A percentile compares a stretch with the other conserved stretches of the same genome.
Conservation (phyloP, 2,329 filamentous ascomycete species). For the Alternaria incomplexa region DNA sequence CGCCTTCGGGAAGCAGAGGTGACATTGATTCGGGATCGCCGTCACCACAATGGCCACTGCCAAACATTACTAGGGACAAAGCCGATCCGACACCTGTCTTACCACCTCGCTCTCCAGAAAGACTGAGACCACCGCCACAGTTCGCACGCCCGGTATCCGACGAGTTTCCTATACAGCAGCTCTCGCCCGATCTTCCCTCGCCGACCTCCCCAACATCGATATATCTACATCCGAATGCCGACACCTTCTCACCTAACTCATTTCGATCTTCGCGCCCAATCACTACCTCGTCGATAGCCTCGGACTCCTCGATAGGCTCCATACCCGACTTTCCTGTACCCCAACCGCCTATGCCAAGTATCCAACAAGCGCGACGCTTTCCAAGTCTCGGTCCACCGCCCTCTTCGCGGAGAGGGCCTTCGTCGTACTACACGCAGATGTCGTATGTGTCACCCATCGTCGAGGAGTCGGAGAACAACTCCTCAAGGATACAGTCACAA, state of each 20-base stretch:
- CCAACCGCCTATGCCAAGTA: conserved; percentile 38
- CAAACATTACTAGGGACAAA: conserved; percentile 40
- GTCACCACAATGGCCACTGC: conserved; percentile 55
- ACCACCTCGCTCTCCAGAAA: conserved; percentile 33
- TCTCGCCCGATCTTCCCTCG: conserved; percentile 30
- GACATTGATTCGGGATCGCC: conserved; percentile 34
- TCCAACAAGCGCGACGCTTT: conserved; percentile 46
- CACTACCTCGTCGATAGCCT: conserved; percentile 47
- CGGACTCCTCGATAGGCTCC: conserved; percentile 49
- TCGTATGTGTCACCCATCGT: conserved; percentile 57
- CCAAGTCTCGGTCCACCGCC: conserved; percentile 57
- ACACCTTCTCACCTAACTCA: conserved; percentile 41
- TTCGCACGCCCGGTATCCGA: conserved; percentile 49
- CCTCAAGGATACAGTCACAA: conserved; percentile 50
- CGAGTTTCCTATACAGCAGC: conserved; percentile 42
- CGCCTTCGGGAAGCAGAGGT: conserved; percentile 22
- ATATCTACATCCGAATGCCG: conserved; percentile 38
- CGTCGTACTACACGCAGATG: conserved; percentile 56
- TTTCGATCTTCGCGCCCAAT: conserved; percentile 42
- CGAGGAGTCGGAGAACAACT: conserved; percentile 56
- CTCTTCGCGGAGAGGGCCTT: conserved; percentile 55
- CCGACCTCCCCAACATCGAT: conserved; percentile 24
- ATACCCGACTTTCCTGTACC: conserved; percentile 52
- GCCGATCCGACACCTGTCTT: conserved; percentile 31
- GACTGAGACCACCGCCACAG: conserved; percentile 50